phyloP scores from a whole-genome alignment of 345 rosid genomes.

The Gossypium arboreum region DNA sequence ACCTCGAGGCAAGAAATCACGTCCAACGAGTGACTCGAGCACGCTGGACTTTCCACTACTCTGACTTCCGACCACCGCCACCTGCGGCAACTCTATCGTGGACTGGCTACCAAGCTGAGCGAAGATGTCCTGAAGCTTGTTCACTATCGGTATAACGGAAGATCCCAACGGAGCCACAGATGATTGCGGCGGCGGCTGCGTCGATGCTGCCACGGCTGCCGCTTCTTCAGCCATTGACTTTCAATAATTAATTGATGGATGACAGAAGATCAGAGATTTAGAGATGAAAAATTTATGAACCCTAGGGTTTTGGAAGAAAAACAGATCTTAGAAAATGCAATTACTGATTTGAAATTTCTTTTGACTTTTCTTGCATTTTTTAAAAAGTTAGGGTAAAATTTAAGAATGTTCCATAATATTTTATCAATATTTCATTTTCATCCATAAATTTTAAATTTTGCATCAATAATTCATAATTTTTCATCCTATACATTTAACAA shows the following conservation, averaged over 20 bases:
- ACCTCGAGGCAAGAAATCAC: slow-evolving; percentile 95
- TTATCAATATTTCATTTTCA: too few species aligned
- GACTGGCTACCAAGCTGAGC: slow-evolving; percentile 92
- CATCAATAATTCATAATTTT: too few species aligned
- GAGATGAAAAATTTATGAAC: not conserved
- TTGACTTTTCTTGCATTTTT: not conserved
- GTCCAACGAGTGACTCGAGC: slow-evolving; percentile 92
- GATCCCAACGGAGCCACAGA: slow-evolving; percentile 61
- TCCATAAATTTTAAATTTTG: too few species aligned
- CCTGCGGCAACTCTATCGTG: slow-evolving; percentile 94
- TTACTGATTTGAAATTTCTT: not conserved
- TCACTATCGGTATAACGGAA: slow-evolving; percentile 89
- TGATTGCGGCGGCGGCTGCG: slow-evolving; percentile 28
- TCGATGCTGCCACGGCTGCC: slow-evolving; percentile 17
- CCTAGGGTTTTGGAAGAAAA: not conserved
- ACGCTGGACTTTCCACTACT: slow-evolving; percentile 99
- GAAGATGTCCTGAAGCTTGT: slow-evolving; percentile 93
- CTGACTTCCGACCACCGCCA: slow-evolving; percentile 96
- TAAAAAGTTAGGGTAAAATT: too few species aligned
- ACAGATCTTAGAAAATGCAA: not conserved
- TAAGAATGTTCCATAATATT: too few species aligned
- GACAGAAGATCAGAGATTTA: slow-evolving; percentile 8
- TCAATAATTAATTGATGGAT: slow-evolving; percentile 17
- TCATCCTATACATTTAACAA: too few species aligned
- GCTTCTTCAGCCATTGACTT: slow-evolving; percentile 26